A percentile compares a stretch with the other conserved stretches of the same genome.
phyloP scores from a whole-genome alignment of 2,329 filamentous ascomycete species.

The Elsinoe perseae region DNA sequence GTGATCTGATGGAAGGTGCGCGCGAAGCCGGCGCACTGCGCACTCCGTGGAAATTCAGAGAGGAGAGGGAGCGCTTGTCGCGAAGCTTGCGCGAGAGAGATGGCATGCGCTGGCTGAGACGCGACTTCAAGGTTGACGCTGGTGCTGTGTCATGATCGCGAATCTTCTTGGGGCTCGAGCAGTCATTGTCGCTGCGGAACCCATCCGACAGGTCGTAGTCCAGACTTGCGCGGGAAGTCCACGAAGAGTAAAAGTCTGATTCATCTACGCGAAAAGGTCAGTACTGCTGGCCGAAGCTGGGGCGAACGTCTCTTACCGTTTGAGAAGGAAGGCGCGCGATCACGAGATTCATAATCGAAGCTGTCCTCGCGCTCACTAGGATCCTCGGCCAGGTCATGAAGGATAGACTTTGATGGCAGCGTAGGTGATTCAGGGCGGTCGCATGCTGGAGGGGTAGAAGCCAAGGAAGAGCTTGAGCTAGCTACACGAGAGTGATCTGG shows the following conservation, averaged over 20 bases:
- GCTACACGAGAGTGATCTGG: slow-evolving; percentile 57
- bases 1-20: slow-evolving; percentile 66
- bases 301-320: slow-evolving; percentile 56
- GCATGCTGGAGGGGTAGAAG: slow-evolving; percentile 48
- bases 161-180: slow-evolving; percentile 47
- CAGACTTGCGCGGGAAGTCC: slow-evolving; percentile 32
- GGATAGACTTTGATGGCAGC: slow-evolving; percentile 54
- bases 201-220: slow-evolving; percentile 58
- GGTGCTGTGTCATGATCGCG: slow-evolving; percentile 54
- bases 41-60: slow-evolving; percentile 18
- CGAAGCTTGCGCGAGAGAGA: slow-evolving; percentile 45
- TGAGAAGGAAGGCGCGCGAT: slow-evolving; percentile 51
- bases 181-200: slow-evolving; percentile 55
- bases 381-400: slow-evolving; percentile 82
- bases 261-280: slow-evolving; percentile 14
- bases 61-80: slow-evolving; percentile 13
- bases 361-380: slow-evolving; percentile 58
- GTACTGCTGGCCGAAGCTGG: neutral
- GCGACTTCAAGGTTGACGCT: slow-evolving; percentile 51
- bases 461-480: slow-evolving; percentile 72
- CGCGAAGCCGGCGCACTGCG: slow-evolving; percentile 35
- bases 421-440: slow-evolving; percentile 51
- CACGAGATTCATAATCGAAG: slow-evolving; percentile 30
- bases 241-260: slow-evolving; percentile 18
- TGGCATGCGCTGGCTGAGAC: slow-evolving; percentile 55